Evolutionary conservation across 192 early-diverging fungal species (phyloP).

Genomic region (Coemansia sp.): DNA sequence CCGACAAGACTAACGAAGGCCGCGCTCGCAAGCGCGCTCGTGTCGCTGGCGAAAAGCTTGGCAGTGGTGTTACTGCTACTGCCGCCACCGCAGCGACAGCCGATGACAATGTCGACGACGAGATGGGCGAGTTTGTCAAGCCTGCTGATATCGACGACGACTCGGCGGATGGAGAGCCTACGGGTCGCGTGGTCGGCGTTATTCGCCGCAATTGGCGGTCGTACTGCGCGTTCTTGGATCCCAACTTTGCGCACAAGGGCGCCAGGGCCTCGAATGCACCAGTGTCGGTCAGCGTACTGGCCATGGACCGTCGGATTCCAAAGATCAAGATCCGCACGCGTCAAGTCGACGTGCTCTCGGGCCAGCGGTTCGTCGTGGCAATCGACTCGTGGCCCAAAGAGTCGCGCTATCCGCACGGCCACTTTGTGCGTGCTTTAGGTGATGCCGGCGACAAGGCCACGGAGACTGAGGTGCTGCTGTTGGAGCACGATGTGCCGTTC

Average conservation of each 20-base stretch:
- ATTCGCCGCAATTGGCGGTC: conserved; percentile 95
- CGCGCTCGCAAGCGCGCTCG: conserved; percentile 39
- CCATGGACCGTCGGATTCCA: conserved; percentile 96
- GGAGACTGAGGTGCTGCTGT: conserved; percentile 94
- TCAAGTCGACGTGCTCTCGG: conserved; percentile 77
- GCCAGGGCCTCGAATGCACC: conserved; percentile 58
- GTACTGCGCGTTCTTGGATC: conserved; percentile 90
- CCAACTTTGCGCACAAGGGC: conserved; percentile 63
- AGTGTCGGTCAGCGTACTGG: conserved; percentile 70
- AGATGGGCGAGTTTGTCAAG: conserved; percentile 19
- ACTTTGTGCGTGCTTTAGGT: conserved; percentile 91
- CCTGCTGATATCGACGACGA: conserved; percentile 25
- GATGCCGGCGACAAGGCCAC: conserved; percentile 94
- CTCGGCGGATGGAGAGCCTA: conserved; percentile 63
- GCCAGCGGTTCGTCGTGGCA: conserved; percentile 89
- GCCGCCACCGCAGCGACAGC: background rate
- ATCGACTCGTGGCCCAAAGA: conserved; percentile 90
- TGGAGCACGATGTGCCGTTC: conserved; percentile 97
- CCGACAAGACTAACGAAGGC: conserved; percentile 8
- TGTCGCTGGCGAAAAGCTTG: conserved; percentile 7
- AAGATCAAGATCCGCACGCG: conserved; percentile 91
- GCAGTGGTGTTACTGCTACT: background rate
- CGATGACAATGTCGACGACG: background rate
- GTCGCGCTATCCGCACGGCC: conserved; percentile 83
- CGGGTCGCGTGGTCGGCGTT: conserved; percentile 88